Evolutionary conservation across 805 yeast genomes (phyloP), one percentile per base, ranked within the genome.

Genomic region (Hanseniaspora guilliermondii): DNA sequence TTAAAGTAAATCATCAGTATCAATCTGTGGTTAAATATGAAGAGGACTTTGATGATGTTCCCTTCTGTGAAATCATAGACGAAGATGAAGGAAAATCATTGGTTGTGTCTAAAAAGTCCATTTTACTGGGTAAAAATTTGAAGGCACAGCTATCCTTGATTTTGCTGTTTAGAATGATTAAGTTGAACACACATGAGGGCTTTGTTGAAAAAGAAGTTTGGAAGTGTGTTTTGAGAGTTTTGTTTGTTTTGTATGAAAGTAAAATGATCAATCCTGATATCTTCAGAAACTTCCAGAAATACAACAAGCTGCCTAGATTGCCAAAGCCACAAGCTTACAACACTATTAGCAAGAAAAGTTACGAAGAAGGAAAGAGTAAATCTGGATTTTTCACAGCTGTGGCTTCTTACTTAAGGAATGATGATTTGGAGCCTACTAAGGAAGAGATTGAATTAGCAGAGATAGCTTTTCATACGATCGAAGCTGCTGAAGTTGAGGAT

Each of bases 371-470:
- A 0, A 76, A 80, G 37, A 37, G 35, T 16, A 55, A 41, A 44
- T 8, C 40, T 9, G 95, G 97, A 2, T 64, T 93, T n/a, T 77
- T 93, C 54, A 85, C 95, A 0, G 85, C 97, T 0, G 82, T 93
- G 61, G 88, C 97, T 1, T 87, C 96, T 0, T 91, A 88, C 62
- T 76, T 93, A 67, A 86, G 93, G 58, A 93, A 97, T 19, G 97
- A 88, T 62, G 94, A 87, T 53, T 44, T 25, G n/a, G 97, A 91
- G 66, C 99, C 99, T 12, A 78, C 94, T 1, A 94, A 86, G 55
- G 95, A 87, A 62, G 97, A 91, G 60, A 83, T 93, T 49, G 95
- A 88, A 58, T 77, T 86, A 5, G 86, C 97, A 0, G 66, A 84
- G 14, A 82, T 87, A 5, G 85, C 96, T 0, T 70, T 83, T 42